Conservation (phyloP, 352 stramenopile species). For the Globisporangium solare region DNA sequence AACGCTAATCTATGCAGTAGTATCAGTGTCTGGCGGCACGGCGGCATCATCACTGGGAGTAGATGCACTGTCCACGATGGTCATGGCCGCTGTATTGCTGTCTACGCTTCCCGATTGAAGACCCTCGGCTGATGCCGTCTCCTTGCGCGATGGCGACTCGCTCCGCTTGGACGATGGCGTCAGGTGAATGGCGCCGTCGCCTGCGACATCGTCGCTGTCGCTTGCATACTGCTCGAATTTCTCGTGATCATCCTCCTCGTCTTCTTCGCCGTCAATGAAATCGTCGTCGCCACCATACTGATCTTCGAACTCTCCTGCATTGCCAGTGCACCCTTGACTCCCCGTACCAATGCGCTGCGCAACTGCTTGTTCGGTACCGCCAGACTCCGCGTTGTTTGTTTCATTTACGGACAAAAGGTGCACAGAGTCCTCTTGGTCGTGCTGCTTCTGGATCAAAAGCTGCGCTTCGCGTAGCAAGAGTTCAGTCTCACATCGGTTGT, state of each 20-base stretch:
- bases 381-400: neutral
- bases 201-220: neutral
- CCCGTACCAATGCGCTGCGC: neutral
- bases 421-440: neutral
- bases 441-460: conserved; percentile 24
- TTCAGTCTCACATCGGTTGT: conserved; percentile 29
- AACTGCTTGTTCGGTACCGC: neutral
- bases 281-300: conserved; percentile 16
- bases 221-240: conserved; percentile 6
- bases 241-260: neutral
- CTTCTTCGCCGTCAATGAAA: conserved; percentile 11
- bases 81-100: too few relatives aligned
- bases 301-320: neutral
- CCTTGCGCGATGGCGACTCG: neutral
- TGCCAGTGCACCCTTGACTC: neutral
- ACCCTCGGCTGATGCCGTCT: neutral
- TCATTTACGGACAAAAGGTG: neutral
- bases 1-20: too few relatives aligned
- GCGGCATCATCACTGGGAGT: too few relatives aligned
- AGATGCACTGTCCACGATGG: too few relatives aligned
- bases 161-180: too few relatives aligned
- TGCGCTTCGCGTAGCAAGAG: conserved; percentile 36
- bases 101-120: too few relatives aligned
- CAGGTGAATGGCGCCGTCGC: neutral
- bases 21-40: too few relatives aligned